Conservation (phyloP, 176 grass and related monocot genomes). For the Rhynchospora breviuscula region DNA sequence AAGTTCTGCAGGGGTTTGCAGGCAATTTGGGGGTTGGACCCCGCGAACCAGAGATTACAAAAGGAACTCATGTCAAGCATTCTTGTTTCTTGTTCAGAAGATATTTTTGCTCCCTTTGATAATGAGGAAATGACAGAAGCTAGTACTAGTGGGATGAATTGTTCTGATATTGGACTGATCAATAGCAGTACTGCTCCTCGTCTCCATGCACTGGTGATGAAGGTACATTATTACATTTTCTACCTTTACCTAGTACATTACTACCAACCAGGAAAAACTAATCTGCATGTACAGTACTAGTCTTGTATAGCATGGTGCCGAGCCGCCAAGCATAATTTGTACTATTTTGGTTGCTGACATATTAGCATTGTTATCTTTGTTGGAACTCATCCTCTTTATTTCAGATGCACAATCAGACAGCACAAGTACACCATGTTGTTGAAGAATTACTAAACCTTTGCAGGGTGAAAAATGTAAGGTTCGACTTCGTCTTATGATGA, state of each 20-base stretch:
- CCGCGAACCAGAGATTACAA: conserved; percentile 30
- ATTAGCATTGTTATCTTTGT: neutral
- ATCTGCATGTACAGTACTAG: neutral
- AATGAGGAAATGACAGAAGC: conserved; percentile 35
- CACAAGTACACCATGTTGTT: conserved; percentile 46
- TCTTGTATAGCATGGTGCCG: neutral
- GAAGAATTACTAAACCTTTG: conserved; percentile 70
- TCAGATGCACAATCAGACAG: conserved; percentile 53
- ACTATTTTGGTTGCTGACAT: neutral
- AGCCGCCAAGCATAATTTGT: neutral
- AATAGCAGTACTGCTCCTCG: conserved; percentile 33
- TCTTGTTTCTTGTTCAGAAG: conserved; percentile 63
- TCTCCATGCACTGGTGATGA: conserved; percentile 51
- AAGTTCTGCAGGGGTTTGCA: conserved; percentile 47
- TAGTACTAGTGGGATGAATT: conserved; percentile 17
- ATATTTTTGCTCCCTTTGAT: conserved; percentile 52
- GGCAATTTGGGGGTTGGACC: conserved; percentile 40
- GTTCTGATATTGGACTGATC: conserved; percentile 31
- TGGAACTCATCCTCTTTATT: conserved; percentile 21
- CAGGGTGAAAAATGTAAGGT: conserved; percentile 62
- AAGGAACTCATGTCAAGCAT: conserved; percentile 50
- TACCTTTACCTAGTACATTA: neutral
- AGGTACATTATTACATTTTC: conserved; percentile 35
- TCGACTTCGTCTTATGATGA: neutral
- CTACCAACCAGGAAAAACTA: neutral